Evolutionary conservation across 2,329 filamentous ascomycete species (phyloP).

Genomic region (Aureobasidium sp.): DNA sequence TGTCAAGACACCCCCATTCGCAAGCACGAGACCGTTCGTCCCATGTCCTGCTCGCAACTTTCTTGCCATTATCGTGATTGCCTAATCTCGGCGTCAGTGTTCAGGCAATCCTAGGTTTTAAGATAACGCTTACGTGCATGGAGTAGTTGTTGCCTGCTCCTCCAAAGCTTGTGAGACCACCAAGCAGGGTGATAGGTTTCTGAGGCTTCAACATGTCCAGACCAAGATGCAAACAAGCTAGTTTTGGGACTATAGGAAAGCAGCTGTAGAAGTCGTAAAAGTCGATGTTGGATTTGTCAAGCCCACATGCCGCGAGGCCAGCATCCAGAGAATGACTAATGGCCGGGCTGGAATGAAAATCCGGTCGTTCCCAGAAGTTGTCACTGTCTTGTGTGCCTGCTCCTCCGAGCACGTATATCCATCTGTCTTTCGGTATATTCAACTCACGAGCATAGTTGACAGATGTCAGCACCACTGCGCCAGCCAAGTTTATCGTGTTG

Average conservation of each 20-base stretch:
- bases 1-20: conserved; percentile 59
- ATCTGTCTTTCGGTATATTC: conserved; percentile 48
- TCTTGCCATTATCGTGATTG: conserved; percentile 50
- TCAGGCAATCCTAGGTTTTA: too few species aligned
- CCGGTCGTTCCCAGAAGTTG: conserved; percentile 57
- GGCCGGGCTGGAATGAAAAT: conserved; percentile 52
- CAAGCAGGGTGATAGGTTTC: conserved; percentile 55
- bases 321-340: conserved; percentile 53
- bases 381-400: conserved; percentile 54
- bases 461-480: conserved; percentile 55
- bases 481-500: conserved; percentile 60
- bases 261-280: conserved; percentile 61
- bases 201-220: conserved; percentile 40
- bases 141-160: conserved; percentile 67
- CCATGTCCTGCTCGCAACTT: conserved; percentile 43
- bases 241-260: conserved; percentile 63
- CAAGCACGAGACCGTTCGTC: conserved; percentile 52
- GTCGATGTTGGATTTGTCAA: conserved; percentile 49
- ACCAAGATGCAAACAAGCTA: conserved; percentile 55
- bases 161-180: conserved; percentile 61
- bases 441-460: conserved; percentile 48
- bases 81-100: conserved; percentile 26
- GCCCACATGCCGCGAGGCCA: conserved; percentile 42
- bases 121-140: conserved; percentile 49
- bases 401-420: conserved; percentile 59